phyloP scores from a whole-genome alignment of 495 filamentous ascomycete species.

The Talaromyces liani region DNA sequence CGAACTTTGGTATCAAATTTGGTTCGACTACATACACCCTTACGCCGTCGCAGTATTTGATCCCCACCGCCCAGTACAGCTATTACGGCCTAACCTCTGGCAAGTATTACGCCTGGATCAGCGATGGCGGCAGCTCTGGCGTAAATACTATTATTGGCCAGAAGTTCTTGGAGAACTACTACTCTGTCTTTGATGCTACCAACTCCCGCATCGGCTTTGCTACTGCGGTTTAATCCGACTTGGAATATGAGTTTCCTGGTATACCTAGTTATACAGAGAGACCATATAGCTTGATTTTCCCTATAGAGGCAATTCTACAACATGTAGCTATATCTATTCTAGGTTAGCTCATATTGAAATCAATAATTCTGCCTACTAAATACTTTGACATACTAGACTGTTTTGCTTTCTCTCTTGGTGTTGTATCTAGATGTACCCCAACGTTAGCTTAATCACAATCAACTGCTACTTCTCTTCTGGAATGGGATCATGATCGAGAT shows the following conservation, averaged over 20 bases:
- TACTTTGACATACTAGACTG: background rate
- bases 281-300: background rate
- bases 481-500: background rate
- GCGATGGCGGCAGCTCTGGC: background rate
- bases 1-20: background rate
- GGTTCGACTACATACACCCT: conserved; percentile 1
- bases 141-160: conserved; percentile 1
- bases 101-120: conserved; percentile 4
- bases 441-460: background rate
- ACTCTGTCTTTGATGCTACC: conserved; percentile 1
- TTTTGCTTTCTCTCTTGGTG: background rate
- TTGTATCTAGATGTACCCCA: background rate
- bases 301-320: background rate
- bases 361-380: background rate
- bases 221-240: background rate
- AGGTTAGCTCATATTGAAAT: background rate
- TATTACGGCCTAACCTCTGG: background rate
- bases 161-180: conserved; percentile 2
- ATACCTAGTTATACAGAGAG: background rate
- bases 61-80: conserved; percentile 1
- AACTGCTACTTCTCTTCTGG: background rate
- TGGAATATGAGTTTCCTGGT: background rate
- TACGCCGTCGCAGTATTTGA: background rate
- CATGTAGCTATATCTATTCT: background rate
- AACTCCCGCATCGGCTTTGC: conserved; percentile 4